A percentile compares a stretch with the other conserved stretches of the same genome.
Evolutionary conservation across 345 rosid genomes (phyloP).

Genomic region (Microthlaspi erraticum): DNA sequence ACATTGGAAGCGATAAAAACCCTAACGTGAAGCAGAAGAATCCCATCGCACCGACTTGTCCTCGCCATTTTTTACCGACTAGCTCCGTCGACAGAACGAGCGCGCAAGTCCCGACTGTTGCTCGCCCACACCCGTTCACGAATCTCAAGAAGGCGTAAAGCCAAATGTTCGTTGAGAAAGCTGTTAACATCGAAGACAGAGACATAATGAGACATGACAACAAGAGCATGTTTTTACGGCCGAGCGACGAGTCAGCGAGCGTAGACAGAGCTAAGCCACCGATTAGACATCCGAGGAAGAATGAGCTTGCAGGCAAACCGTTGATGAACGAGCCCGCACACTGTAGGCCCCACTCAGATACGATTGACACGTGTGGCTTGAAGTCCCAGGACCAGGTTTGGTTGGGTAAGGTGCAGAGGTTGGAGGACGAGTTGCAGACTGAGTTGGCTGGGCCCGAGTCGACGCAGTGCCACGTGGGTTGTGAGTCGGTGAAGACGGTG

Average conservation of each 20-base stretch:
- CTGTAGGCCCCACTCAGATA: conserved; percentile 64
- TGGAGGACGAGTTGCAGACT: conserved; percentile 32
- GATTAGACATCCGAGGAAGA: conserved; percentile 61
- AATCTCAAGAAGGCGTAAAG: conserved; percentile 52
- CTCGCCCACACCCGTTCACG: conserved; percentile 54
- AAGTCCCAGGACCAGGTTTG: conserved; percentile 59
- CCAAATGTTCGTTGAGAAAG: conserved; percentile 54
- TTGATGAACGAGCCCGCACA: conserved; percentile 52
- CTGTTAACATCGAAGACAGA: conserved; percentile 45
- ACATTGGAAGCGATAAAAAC: conserved; percentile 51
- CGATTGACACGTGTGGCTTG: conserved; percentile 42
- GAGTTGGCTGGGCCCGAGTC: conserved; percentile 28
- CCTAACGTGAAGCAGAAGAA: conserved; percentile 59
- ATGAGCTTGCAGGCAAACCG: conserved; percentile 64
- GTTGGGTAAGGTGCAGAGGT: conserved; percentile 49
- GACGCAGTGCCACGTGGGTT: conserved; percentile 63
- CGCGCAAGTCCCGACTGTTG: conserved; percentile 53
- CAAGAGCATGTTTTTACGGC: conserved; percentile 64
- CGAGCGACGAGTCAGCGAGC: conserved; percentile 63
- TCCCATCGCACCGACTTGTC: conserved; percentile 50
- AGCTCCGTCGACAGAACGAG: conserved; percentile 57
- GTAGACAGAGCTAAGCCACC: conserved; percentile 58
- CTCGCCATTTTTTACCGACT: conserved; percentile 57
- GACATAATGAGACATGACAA: conserved; percentile 56
- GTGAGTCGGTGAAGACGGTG: conserved; percentile 61